Percentiles rank a stretch among this genome's conserved stretches.
Evolutionary conservation across 2,329 filamentous ascomycete genomes (phyloP).

Genomic region (Malbranchea cinnamomea): DNA sequence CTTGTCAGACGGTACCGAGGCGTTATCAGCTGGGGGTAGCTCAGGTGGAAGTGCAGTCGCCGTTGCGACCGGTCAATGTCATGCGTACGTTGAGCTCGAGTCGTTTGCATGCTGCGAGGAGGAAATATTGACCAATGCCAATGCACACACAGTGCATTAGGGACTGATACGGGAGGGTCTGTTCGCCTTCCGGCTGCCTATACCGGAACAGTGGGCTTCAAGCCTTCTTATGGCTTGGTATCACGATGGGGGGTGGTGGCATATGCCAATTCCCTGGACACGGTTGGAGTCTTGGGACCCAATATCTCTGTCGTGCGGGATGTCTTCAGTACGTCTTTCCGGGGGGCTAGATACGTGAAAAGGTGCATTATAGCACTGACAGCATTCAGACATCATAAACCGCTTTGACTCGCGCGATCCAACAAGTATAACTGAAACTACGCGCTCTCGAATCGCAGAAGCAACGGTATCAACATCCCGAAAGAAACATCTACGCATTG

Average conservation of each 20-base stretch:
- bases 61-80: constrained; percentile 49
- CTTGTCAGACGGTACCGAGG: constrained; percentile 21
- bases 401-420: constrained; percentile 57
- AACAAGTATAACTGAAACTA: constrained; percentile 47
- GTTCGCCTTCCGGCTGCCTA: constrained; percentile 80
- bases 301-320: constrained; percentile 37
- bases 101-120: background rate
- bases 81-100: constrained; percentile 32
- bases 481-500: constrained; percentile 32
- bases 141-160: constrained; percentile 45
- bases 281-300: constrained; percentile 60
- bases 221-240: constrained; percentile 79
- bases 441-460: constrained; percentile 35
- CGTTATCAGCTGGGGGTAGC: constrained; percentile 65
- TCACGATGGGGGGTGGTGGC: constrained; percentile 77
- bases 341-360: background rate
- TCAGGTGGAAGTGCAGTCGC: constrained; percentile 88
- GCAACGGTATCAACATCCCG: constrained; percentile 10
- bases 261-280: constrained; percentile 87
- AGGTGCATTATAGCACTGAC: background rate
- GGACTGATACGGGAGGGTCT: constrained; percentile 87
- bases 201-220: constrained; percentile 69
- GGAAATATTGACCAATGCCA: constrained; percentile 1
- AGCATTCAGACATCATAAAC: constrained; percentile 32
- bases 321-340: constrained; percentile 31